phyloP scores from a whole-genome alignment of 108 stramenopile species.

The Skeletonema marinoi region DNA sequence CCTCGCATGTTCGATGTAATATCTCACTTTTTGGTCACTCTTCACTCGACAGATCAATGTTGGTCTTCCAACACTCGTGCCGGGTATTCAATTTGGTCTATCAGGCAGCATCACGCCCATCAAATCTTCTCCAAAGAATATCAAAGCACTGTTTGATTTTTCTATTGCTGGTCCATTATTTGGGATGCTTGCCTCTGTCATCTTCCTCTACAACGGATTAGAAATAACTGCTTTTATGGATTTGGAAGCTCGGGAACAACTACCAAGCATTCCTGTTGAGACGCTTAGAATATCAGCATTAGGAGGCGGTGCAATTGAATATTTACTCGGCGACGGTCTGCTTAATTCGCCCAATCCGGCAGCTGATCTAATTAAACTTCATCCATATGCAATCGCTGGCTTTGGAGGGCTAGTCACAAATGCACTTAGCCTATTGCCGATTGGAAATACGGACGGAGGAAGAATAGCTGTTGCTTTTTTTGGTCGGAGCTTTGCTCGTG shows the following conservation, averaged over 20 bases:
- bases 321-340: conserved; percentile 45
- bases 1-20: not conserved
- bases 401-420: conserved; percentile 58
- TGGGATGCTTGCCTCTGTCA: conserved; percentile 42
- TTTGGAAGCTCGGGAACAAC: conserved; percentile 14
- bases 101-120: conserved; percentile 56
- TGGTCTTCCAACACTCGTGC: conserved; percentile 58
- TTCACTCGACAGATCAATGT: conserved; percentile 34
- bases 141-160: conserved; percentile 70
- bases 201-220: conserved; percentile 55
- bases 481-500: conserved; percentile 64
- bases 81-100: conserved; percentile 56
- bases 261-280: conserved; percentile 54
- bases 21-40: not conserved
- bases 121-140: conserved; percentile 48
- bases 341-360: conserved; percentile 44
- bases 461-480: conserved; percentile 69
- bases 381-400: conserved; percentile 64
- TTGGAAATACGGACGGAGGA: conserved; percentile 84
- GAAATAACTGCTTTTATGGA: conserved; percentile 55
- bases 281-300: conserved; percentile 56
- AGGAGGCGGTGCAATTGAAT: conserved; percentile 59
- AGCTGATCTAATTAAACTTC: conserved; percentile 47
- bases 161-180: conserved; percentile 58
- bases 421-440: conserved; percentile 60